These are phyloP conservation scores for Neophaeococcomyces aloes DNA, from an alignment of 2,329 filamentous ascomycete species.

Conservation along the genomic window DNA sequence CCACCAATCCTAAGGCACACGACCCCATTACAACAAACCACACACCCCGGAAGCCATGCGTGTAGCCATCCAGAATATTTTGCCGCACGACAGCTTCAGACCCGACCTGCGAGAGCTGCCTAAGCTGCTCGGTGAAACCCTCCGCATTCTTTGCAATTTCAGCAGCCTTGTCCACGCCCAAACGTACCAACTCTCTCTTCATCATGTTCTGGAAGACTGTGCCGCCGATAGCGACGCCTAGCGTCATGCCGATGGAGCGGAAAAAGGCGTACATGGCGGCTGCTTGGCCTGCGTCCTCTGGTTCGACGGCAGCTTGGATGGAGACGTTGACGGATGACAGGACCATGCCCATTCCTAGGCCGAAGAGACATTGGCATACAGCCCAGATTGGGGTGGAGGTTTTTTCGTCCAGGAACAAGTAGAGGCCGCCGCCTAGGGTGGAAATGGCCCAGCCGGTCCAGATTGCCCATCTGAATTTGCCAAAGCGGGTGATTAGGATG, in stretches of 20 bases:
- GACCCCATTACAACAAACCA: slow-evolving; percentile 10
- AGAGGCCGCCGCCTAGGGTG: slow-evolving; percentile 29
- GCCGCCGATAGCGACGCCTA: slow-evolving; percentile 33
- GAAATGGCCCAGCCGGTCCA: slow-evolving; percentile 34
- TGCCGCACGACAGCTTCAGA: neutral
- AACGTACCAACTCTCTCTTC: slow-evolving; percentile 21
- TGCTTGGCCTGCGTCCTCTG: slow-evolving; percentile 27
- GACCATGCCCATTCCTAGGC: slow-evolving; percentile 35
- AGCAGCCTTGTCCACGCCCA: slow-evolving; percentile 7
- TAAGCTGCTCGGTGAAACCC: slow-evolving; percentile 8
- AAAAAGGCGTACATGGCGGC: slow-evolving; percentile 31
- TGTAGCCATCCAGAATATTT: slow-evolving; percentile 8
- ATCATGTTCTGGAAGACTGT: slow-evolving; percentile 35
- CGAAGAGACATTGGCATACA: slow-evolving; percentile 29
- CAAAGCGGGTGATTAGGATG: slow-evolving; percentile 26
- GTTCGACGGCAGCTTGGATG: slow-evolving; percentile 29
- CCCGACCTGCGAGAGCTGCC: neutral
- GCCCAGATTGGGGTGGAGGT: slow-evolving; percentile 30
- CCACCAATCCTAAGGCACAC: slow-evolving; percentile 7
- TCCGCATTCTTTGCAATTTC: slow-evolving; percentile 13
- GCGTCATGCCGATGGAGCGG: slow-evolving; percentile 35
- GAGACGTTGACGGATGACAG: slow-evolving; percentile 32
- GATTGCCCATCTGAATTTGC: slow-evolving; percentile 32
- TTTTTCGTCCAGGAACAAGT: slow-evolving; percentile 26
- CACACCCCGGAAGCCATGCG: slow-evolving; percentile 7